Percentiles rank a stretch among this genome's conserved stretches.
Conservation (phyloP, 768 basidiomycete genomes). For the Lentinus brumalis region DNA sequence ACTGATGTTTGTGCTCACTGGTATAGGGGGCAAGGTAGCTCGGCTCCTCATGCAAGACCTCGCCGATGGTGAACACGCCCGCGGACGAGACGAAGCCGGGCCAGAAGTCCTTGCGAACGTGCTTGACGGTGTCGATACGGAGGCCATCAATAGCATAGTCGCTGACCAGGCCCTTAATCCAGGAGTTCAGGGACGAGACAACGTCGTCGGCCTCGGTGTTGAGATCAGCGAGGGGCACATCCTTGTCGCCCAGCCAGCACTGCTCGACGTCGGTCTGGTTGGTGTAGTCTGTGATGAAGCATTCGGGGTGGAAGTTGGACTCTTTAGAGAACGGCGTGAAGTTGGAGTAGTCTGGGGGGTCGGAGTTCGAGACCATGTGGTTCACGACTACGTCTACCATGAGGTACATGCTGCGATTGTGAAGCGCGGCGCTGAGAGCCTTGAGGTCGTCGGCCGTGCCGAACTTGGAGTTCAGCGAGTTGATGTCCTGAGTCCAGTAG, state of each 20-base stretch:
- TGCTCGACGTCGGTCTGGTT: constrained; percentile 54
- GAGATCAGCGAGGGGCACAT: constrained; percentile 57
- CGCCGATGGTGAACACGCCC: constrained; percentile 57
- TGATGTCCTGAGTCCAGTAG: constrained; percentile 56
- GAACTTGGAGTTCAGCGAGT: constrained; percentile 52
- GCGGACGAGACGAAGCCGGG: constrained; percentile 48
- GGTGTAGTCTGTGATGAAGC: constrained; percentile 44
- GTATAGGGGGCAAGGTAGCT: constrained; percentile 44
- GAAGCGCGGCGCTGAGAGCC: constrained; percentile 47
- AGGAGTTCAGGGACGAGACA: constrained; percentile 44
- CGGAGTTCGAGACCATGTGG: constrained; percentile 48
- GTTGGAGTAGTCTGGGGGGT: constrained; percentile 24
- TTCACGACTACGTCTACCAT: constrained; percentile 69
- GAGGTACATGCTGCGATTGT: constrained; percentile 55
- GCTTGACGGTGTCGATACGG: constrained; percentile 62
- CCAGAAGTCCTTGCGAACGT: constrained; percentile 58
- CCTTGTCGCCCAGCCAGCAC: constrained; percentile 61
- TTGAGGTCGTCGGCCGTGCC: constrained; percentile 54
- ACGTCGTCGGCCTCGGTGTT: constrained; percentile 54
- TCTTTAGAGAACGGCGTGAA: constrained; percentile 37
- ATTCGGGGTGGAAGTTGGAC: constrained; percentile 42
- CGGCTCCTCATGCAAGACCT: constrained; percentile 48
- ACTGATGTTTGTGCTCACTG: constrained; percentile 28
- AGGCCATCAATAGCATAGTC: constrained; percentile 56
- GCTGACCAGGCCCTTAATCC: constrained; percentile 49